Base-by-base conservation (phyloP, 768 basidiomycete genomes). In the Tephrocybe sp. region DNA sequence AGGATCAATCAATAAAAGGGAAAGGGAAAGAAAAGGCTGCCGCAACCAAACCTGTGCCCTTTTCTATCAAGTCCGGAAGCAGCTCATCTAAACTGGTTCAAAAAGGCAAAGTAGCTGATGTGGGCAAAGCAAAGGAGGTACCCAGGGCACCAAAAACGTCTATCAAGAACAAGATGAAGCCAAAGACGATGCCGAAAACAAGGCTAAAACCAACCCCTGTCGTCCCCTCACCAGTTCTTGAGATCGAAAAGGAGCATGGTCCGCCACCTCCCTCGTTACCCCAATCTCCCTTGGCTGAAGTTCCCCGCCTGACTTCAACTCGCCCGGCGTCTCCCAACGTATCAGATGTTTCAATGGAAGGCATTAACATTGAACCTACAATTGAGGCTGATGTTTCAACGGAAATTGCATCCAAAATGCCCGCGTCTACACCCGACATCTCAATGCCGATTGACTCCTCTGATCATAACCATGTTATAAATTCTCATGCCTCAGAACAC, bases 101-200 rank as follows among this genome's bases (percentile, higher is more conserved):
- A 36, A 48, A 51, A 38, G 31, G 33, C 21, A 53, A 43, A 22
- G 4, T 12, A 29, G 23, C 33, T 23, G 44, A 40, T 34, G 29
- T 52, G 46, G 55, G 63, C 16, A 49, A 53, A 42, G 55, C 39
- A 27, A 40, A 43, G 19, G 53, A 46, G 31, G 33, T 45, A 34
- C 52, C 54, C 11, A 55, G n/a, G n/a, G n/a, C 56, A 27, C 31
- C 49, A 31, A 69, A 68, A 49, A 19, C 54, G 34, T 69, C 68
- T 42, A 50, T 67, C 57, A 73, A 69, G 64, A 58, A 61, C 29
- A 69, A 63, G 55, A 71, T 68, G 72, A 64, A 65, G 21, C 58
- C 60, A 15, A 60, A 64, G 49, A 62, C 45, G 23, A 29, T n/a
- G 7, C 29, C n/a, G 39, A 63, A 63, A 42, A 33, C 48, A 4